phyloP scores from a whole-genome alignment of 2,329 filamentous ascomycete species.

The Fusarium sp. region DNA sequence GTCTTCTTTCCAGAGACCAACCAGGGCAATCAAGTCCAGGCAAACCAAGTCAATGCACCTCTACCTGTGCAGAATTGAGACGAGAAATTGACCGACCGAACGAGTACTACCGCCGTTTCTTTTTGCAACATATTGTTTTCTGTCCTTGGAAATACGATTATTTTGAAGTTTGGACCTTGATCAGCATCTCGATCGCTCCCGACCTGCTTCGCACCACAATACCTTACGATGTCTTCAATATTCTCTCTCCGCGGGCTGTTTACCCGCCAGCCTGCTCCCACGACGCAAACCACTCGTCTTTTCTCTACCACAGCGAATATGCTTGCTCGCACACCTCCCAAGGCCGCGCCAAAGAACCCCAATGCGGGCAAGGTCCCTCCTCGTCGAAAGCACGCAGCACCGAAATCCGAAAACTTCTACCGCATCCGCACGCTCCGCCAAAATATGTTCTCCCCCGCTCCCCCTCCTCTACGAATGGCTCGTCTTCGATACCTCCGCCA shows the following conservation, averaged over 20 bases:
- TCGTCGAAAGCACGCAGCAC: conserved; percentile 46
- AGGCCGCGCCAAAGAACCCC: conserved; percentile 43
- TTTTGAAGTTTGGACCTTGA: not conserved
- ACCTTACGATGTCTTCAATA: conserved; percentile 46
- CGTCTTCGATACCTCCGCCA: conserved; percentile 90
- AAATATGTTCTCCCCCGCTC: conserved; percentile 64
- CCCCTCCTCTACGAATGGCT: conserved; percentile 84
- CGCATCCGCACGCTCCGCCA: conserved; percentile 60
- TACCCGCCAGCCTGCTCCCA: conserved; percentile 35
- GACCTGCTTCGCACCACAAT: conserved; percentile 1
- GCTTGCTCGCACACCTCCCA: conserved; percentile 49
- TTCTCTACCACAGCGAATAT: conserved; percentile 51
- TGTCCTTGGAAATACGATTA: not conserved
- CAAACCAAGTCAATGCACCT: not conserved
- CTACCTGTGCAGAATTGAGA: not conserved
- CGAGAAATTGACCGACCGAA: not conserved
- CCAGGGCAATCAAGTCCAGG: not conserved
- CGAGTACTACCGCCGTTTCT: not conserved
- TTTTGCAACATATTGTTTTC: not conserved
- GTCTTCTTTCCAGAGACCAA: not conserved
- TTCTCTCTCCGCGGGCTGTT: conserved; percentile 51
- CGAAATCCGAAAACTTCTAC: conserved; percentile 55
- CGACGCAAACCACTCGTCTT: conserved; percentile 39
- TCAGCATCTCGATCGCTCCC: not conserved
- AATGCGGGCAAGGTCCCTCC: conserved; percentile 41